A percentile compares a stretch with the other conserved stretches of the same genome.
Evolutionary conservation across 164 flowering plant species (phyloP).

Genomic region (Euptelea pleiosperma): DNA sequence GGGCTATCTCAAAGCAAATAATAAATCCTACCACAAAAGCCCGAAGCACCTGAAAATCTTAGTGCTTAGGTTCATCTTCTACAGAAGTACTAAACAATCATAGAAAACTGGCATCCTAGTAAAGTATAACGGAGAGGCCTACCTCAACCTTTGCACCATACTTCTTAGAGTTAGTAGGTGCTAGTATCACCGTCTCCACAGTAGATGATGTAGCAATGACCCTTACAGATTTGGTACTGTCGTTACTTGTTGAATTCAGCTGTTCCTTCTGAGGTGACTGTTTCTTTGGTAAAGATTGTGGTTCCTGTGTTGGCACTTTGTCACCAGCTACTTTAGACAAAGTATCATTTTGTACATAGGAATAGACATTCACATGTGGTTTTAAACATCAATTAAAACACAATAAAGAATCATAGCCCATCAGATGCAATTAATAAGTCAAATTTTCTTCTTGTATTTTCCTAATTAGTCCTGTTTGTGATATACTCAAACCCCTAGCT

Average conservation of each 20-base stretch:
- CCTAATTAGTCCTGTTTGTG: too few relatives aligned
- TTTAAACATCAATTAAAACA: too few relatives aligned
- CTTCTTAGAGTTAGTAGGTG: conserved; percentile 26
- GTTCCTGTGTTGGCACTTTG: conserved; percentile 31
- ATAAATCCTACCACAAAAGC: background rate
- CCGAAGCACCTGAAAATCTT: too few relatives aligned
- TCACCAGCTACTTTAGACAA: conserved; percentile 18
- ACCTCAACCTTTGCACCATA: conserved; percentile 46
- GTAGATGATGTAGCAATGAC: conserved; percentile 12
- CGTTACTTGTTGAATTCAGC: conserved; percentile 15
- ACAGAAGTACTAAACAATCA: too few relatives aligned
- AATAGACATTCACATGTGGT: conserved; percentile 1
- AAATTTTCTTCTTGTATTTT: too few relatives aligned
- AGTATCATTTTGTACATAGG: conserved; percentile 14
- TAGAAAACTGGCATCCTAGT: background rate
- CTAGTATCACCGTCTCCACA: background rate
- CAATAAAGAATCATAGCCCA: too few relatives aligned
- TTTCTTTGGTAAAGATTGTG: conserved; percentile 21
- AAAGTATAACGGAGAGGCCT: conserved; percentile 12
- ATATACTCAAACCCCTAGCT: too few relatives aligned
- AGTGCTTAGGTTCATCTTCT: too few relatives aligned
- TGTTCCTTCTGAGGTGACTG: conserved; percentile 29
- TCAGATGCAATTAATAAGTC: too few relatives aligned
- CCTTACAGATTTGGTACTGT: conserved; percentile 14
- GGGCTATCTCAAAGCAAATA: background rate